Evolutionary conservation across 306 rosid species (phyloP).

Genomic region (Trifolium fragiferum): DNA sequence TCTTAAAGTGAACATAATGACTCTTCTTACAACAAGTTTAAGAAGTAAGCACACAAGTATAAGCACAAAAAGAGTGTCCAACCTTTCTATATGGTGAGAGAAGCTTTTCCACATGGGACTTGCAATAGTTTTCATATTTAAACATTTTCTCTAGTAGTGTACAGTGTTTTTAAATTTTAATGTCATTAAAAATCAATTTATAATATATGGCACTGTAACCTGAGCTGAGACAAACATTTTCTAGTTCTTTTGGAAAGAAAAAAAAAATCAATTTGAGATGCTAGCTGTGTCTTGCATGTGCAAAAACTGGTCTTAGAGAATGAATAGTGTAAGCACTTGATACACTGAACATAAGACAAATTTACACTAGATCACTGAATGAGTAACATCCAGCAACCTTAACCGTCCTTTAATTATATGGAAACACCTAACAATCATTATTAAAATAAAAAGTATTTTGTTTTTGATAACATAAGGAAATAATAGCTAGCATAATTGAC

Average conservation of each 20-base stretch:
- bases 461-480: not conserved
- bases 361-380: constrained; percentile 3
- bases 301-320: not conserved
- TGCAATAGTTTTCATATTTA: no score
- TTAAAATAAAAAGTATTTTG: not conserved
- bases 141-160: no score
- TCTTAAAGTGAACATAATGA: no score
- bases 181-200: not conserved
- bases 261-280: constrained; percentile 7
- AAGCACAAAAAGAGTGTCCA: no score
- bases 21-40: no score
- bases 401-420: not conserved
- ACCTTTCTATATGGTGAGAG: no score
- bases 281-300: not conserved
- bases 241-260: not conserved
- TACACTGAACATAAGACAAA: not conserved
- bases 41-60: no score
- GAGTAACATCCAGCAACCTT: not conserved
- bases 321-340: constrained; percentile 4
- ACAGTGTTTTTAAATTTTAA: no score
- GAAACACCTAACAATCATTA: not conserved
- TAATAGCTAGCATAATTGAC: not conserved
- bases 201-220: not conserved
- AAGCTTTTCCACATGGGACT: no score
- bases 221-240: not conserved